Evolutionary conservation across 257 asterid genomes (phyloP), one percentile per base, ranked within the genome.

Genomic region (Echium plantagineum): DNA sequence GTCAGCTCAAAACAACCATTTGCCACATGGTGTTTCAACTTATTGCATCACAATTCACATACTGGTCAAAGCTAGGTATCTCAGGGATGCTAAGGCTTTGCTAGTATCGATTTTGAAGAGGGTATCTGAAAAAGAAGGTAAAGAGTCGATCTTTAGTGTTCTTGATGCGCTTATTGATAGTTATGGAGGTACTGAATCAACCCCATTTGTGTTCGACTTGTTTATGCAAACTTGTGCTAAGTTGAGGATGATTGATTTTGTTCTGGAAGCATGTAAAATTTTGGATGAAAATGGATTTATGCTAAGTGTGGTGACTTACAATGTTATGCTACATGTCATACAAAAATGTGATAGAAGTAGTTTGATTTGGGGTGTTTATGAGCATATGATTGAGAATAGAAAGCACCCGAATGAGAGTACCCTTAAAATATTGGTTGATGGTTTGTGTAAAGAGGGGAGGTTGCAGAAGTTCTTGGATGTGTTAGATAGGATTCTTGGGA

Each of bases 141-240:
- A 56, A 56, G 8, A 13, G 10, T 21, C 60, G 4, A 32, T 63
- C 19, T 26, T 75, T 60, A 17, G n/a, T 62, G 81, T 83, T 73
- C 83, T 89, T 57, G 75, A 78, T 64, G 71, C 84, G 19, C 64
- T 90, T 74, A 53, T 84, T 55, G 79, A 71, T 38, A 76, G 74
- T 68, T 86, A 82, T 52, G 67, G 57, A 47, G 19, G 32, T 66
- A 77, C 66, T 57, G 88, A 75, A 68, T 86, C 96, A 12, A 71
- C 73, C 19, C 88, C 94, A 8, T 75, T 90, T 63, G 93, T 81
- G 76, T 84, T 84, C 57, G 94, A 86, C 68, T 78, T 90, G 78
- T 84, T 84, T 67, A 55, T 90, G 24, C 95, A 77, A 72, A 72
- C 80, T 52, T 90, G 94, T 71, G 89, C 94, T 1, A 90, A 79